Evolutionary conservation across 352 stramenopile species (phyloP), one percentile per base, ranked within the genome.

Genomic region (Blastocystis sp.): DNA sequence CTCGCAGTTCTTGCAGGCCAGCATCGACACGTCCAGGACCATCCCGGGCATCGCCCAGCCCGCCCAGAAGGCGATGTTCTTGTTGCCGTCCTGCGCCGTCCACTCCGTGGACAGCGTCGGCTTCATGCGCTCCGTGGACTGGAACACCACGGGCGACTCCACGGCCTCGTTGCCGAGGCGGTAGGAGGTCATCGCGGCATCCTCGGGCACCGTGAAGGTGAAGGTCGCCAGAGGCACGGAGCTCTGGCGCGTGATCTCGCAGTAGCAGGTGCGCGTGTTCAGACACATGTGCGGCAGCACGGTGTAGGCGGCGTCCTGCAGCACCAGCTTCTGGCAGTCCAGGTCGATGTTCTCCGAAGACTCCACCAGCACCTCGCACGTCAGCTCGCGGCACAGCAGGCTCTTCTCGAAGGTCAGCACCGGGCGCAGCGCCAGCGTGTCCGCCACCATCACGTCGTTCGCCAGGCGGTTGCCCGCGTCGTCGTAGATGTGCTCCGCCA

Each of bases 381-480:
- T 10, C 41, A 9, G 2, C 7, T 10, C 10, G 66, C 66, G 2
- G 66, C 4, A 76, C 48, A 52, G 38, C 52, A 56, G 2, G n/a
- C 19, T 28, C 66, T 59, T 38, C 41, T 56, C 21, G 34, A 59
- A 34, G n/a, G 23, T n/a, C 14, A 84, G n/a, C 21, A 66, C 52
- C 38, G 74, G 74, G 21, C 17, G 23, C 40, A 66, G 19, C 53
- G 48, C 53, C 4, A 69, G 56, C 61, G 66, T 28, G 11, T 45
- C 48, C 2, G 28, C 23, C 23, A 84, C 40, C 34, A 64, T 19
- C 34, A 84, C 21, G 38, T 84, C 74, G 14, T 84, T 5, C 53
- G 65, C 74, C 74, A 84, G n/a, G 52, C 66, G 38, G 61, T 84
- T 84, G 45, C 74, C 74, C 38, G 74, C 74, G 28, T 67, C 21